Evolutionary conservation across 2,329 filamentous ascomycete genomes (phyloP), one percentile per base, ranked within the genome.

Genomic region (Neopestalotiopsis clavispora): DNA sequence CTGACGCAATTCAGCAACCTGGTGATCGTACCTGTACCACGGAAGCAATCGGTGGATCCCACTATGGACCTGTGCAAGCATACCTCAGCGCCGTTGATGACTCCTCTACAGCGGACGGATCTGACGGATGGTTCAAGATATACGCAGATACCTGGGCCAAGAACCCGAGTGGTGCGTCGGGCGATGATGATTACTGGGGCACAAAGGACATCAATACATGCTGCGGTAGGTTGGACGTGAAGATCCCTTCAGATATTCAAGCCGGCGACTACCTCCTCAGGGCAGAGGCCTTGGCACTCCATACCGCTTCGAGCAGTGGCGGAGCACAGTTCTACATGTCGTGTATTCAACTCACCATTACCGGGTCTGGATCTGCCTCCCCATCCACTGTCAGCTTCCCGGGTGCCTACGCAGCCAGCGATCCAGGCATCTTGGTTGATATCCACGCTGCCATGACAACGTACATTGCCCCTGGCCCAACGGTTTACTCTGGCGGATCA

Each of bases 31-130:
- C 72, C 49, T 87, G 85, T 73, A 71, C 72, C 30, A 81, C 78
- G 59, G 82, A 86, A 71, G 86, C 85, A 23, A 86, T 89, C 66
- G 86, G 86, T 45, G 86, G 86, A 34, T 81, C 82, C 56, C 86
- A 88, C 76, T 86, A 84, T 72, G 85, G 86, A 10, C 86, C 86
- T 1, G 84, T 88, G 38, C 81, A 86, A 64, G 80, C 86, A 0
- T 87, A 87, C 75, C 79, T 87, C 67, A 82, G 81, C 74, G 82
- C 85, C 71, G 86, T 88, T 20, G 69, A 78, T 38, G 82, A 87
- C 73, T 82, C 86, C 3, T 75, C 80, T 40, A 81, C 78, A 0
- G 84, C 85, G 58, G 80, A 82, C 69, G 82, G 82, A 12, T 79
- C 80, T 1, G 74, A 30, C 3, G 75, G 78, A 4, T 88, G 83